Evolutionary conservation across 1,139 yeast genomes (phyloP).

Genomic region (Taphrina communis): DNA sequence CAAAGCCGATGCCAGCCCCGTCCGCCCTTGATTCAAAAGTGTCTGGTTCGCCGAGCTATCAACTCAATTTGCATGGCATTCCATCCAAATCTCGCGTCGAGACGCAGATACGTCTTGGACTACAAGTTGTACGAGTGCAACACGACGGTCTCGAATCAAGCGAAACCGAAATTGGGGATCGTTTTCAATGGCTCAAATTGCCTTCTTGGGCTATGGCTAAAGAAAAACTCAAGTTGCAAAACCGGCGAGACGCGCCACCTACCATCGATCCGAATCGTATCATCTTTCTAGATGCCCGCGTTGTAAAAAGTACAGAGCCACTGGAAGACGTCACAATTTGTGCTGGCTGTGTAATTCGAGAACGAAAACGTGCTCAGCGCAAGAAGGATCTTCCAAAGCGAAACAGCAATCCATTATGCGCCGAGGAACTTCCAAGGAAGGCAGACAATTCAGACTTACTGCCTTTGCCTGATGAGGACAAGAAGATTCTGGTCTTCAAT

Average conservation of each 20-base stretch:
- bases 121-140: constrained; percentile 69
- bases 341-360: constrained; percentile 84
- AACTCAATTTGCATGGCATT: constrained; percentile 63
- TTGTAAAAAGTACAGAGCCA: constrained; percentile 53
- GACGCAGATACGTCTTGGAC: constrained; percentile 82
- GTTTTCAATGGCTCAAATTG: constrained; percentile 62
- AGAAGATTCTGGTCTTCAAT: constrained; percentile 86
- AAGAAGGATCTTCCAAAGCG: constrained; percentile 57
- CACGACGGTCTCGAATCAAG: constrained; percentile 53
- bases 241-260: constrained; percentile 56
- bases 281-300: constrained; percentile 52
- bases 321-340: constrained; percentile 74
- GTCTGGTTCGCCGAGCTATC: constrained; percentile 51
- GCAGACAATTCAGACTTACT: constrained; percentile 63
- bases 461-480: constrained; percentile 71
- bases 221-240: constrained; percentile 61
- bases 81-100: constrained; percentile 89
- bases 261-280: constrained; percentile 51
- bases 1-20: neutral
- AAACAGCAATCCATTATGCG: constrained; percentile 15
- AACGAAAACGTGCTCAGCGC: constrained; percentile 84
- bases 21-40: neutral
- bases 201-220: constrained; percentile 88
- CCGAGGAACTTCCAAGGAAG: constrained; percentile 9
- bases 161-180: constrained; percentile 17